Percentiles rank a stretch among this genome's conserved stretches.
Conservation (phyloP, 2,329 filamentous ascomycete species). For the Hysterium pulicare region DNA sequence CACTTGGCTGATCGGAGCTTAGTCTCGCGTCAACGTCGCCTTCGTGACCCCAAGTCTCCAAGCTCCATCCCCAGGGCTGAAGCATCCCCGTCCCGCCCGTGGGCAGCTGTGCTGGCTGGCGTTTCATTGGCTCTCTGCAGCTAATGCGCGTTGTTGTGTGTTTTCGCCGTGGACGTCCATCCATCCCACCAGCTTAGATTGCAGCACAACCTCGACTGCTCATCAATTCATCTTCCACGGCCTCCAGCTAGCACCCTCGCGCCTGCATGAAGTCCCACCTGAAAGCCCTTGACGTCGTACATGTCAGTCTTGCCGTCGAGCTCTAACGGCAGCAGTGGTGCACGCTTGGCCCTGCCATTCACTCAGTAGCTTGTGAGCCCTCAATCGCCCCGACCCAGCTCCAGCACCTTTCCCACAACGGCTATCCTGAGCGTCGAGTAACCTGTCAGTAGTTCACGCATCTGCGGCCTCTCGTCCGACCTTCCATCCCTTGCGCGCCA, state of each 20-base stretch:
- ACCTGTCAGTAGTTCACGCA: constrained; percentile 9
- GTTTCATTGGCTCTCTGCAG: constrained; percentile 9
- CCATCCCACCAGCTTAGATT: background rate
- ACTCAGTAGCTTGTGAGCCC: background rate
- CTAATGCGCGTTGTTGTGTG: constrained; percentile 7
- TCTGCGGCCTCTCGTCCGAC: constrained; percentile 2
- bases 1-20: constrained; percentile 8
- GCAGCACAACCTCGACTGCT: background rate
- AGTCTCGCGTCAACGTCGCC: constrained; percentile 6
- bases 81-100: background rate
- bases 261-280: constrained; percentile 11
- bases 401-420: background rate
- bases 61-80: constrained; percentile 5
- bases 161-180: background rate
- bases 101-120: background rate
- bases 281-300: background rate
- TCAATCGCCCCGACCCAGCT: background rate
- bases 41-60: constrained; percentile 1
- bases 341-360: constrained; percentile 1
- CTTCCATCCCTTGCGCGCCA: constrained; percentile 16
- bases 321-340: background rate
- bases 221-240: background rate
- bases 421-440: constrained; percentile 7
- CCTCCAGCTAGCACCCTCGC: background rate
- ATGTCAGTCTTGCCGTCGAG: constrained; percentile 1